Base-by-base conservation (phyloP, 2,329 filamentous ascomycete genomes). In the Aspergillus ibericus region DNA sequence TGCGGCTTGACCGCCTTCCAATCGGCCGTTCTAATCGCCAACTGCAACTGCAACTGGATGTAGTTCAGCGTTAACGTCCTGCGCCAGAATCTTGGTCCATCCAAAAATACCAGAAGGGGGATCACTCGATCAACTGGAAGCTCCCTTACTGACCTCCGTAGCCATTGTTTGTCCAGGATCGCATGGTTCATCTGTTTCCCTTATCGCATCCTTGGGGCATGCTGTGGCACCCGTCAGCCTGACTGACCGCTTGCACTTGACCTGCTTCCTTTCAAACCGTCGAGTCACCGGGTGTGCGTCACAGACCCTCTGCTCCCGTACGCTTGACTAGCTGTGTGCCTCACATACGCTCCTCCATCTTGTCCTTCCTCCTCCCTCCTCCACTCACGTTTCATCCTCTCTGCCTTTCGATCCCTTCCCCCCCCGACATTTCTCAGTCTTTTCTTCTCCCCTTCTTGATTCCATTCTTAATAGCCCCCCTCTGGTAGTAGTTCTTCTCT, bases 221-320 rank as follows among this genome's bases (percentile, higher is more conserved):
- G 59, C 35, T 49, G 54, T 44, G 55, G 36, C 48, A 53, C 10
- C 44, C 40, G 54, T 53, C 59, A 63, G 56, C 53, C 52, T 60
- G 63, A 62, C 59, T 48, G 49, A 54, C 58, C 48, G 53, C 50
- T 56, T 54, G 49, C 60, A 62, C 66, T 68, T 70, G 68, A 72
- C 59, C 62, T 63, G 55, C 56, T 59, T 58, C 38, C 38, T 42
- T 42, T 42, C 38, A 42, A 42, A 56, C 59, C 61, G 59, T 71
- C 72, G 72, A 77, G 75, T 77, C 75, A 77, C 72, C 72, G 69
- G 72, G 69, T 70, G 68, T 77, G 75, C 75, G 75, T 77, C 75
- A 77, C 75, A 72, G 68, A 70, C 65, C 60, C 61, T 65, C 54
- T 60, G 54, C 53, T 54, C 55, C 56, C 53, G 49, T 60, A 58